Percentiles rank a stretch among this genome's conserved stretches.
phyloP scores from a whole-genome alignment of 2,329 filamentous ascomycete species.

The Aspergillus fischeri region DNA sequence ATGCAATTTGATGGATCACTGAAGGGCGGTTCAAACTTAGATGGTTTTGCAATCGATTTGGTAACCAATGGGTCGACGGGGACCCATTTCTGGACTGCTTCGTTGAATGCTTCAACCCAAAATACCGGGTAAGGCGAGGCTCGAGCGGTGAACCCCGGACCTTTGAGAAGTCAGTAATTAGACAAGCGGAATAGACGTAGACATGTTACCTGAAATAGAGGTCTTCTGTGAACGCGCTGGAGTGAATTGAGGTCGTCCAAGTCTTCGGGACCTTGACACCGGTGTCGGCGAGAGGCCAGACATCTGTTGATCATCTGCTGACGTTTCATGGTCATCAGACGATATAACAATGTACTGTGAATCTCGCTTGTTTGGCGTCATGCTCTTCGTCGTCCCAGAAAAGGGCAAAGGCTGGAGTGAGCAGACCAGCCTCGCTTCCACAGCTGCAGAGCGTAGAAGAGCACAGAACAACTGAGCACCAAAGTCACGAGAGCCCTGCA shows the following conservation, averaged over 20 bases:
- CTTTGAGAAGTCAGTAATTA: constrained; percentile 21
- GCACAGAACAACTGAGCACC: constrained; percentile 90
- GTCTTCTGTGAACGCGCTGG: constrained; percentile 17
- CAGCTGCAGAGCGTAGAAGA: constrained; percentile 73
- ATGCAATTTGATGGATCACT: constrained; percentile 72
- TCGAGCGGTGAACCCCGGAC: constrained; percentile 46
- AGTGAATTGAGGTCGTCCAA: constrained; percentile 36
- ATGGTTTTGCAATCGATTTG: constrained; percentile 69
- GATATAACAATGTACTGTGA: constrained; percentile 35
- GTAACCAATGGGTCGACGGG: constrained; percentile 83
- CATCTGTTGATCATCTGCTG: constrained; percentile 23
- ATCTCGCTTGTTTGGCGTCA: constrained; percentile 40
- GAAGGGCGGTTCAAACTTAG: constrained; percentile 75
- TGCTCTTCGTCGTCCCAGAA: constrained; percentile 43
- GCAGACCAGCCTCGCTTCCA: constrained; percentile 79
- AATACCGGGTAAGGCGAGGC: constrained; percentile 80
- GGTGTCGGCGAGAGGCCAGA: constrained; percentile 11
- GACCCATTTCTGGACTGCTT: constrained; percentile 86
- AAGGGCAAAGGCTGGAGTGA: constrained; percentile 82
- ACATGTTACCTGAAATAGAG: constrained; percentile 16
- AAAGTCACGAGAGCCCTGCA: constrained; percentile 81
- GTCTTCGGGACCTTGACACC: constrained; percentile 22
- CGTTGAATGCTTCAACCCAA: constrained; percentile 90
- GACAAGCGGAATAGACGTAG: neutral
- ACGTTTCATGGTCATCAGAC: constrained; percentile 31